Base-by-base conservation (phyloP, 345 rosid species). In the Eutrema heterophyllum region DNA sequence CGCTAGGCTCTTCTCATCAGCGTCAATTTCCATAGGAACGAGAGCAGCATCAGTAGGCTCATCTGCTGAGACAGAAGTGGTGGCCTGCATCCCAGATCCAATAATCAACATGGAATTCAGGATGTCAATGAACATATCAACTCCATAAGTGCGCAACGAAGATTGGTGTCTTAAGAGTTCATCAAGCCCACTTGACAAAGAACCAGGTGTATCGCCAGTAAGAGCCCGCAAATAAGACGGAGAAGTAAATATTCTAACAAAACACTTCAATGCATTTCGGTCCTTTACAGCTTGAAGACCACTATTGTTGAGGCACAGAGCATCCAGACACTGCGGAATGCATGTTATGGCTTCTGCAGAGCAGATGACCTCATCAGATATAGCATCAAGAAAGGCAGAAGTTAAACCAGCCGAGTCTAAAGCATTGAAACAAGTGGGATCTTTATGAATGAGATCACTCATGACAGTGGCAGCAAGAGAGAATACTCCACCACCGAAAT, bases 391-490 rank as follows among this genome's bases (percentile, higher is more conserved):
- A 77, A 94, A 94, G 35, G 96, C 88, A 84, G 98, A 84, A 71
- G 97, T 95, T 72, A 94, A 87, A 68, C 95, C 94, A 76, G 89
- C 90, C 14, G 90, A 91, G 80, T 94, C 96, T 69, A 94, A 83
- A 59, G 91, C 81, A 74, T 91, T 74, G 80, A 84, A 94, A 79
- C 95, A 86, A 12, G 96, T 94, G 64, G 96, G 98, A 76, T 94
- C 98, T 80, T 94, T 91, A 84, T 94, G 98, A 79, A 94, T 91
- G 68, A 91, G 86, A 83, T 94, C 97, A 82, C 98, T 91, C 95
- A 89, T 89, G 52, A 91, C 96, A 74, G 89, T 91, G 26, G 95
- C 96, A 35, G 98, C 95, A 83, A 91, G 98, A 13, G 98, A 84
- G 82, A 94, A 94, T 49, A 91, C 95, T 58, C 98, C 98, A 43